A percentile compares a stretch with the other conserved stretches of the same genome.
phyloP scores from a whole-genome alignment of 2,329 filamentous ascomycete species.

The Sclerotinia glacialis region DNA sequence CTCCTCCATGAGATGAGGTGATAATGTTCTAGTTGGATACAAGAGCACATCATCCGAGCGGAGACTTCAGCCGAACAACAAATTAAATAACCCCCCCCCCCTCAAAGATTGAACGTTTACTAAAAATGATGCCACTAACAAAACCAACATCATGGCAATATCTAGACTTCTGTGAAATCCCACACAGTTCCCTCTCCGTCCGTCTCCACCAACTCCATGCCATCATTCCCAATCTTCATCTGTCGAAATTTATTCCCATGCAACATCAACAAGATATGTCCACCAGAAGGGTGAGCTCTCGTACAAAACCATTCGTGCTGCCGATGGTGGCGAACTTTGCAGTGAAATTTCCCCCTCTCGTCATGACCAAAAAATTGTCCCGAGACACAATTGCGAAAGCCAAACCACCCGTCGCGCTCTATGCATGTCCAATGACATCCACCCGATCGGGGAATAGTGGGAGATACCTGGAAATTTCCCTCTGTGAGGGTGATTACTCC shows the following conservation, averaged over 20 bases:
- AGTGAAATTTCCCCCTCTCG: background rate
- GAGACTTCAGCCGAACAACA: background rate
- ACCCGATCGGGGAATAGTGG: background rate
- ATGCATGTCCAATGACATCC: conserved; percentile 16
- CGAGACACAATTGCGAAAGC: conserved; percentile 14
- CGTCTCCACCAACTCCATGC: conserved; percentile 11
- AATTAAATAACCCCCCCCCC: too few relatives aligned
- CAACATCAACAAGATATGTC: conserved; percentile 13
- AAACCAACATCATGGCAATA: background rate
- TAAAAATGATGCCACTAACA: too few relatives aligned
- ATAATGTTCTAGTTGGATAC: background rate
- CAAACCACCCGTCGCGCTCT: conserved; percentile 17
- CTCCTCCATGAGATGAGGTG: background rate
- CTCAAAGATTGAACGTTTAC: background rate
- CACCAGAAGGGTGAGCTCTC: conserved; percentile 4
- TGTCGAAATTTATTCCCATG: conserved; percentile 14
- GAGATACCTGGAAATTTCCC: background rate
- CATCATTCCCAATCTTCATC: conserved; percentile 9
- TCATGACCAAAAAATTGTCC: conserved; percentile 18
- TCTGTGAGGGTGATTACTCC: background rate
- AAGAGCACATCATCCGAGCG: background rate
- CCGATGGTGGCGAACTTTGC: conserved; percentile 3
- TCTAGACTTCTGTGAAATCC: conserved; percentile 16
- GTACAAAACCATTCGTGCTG: conserved; percentile 4
- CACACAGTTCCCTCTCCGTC: conserved; percentile 14